These are phyloP conservation scores for Coccomyxa sp. DNA, from an alignment of 139 green algal genomes.

Conservation along the genomic window DNA sequence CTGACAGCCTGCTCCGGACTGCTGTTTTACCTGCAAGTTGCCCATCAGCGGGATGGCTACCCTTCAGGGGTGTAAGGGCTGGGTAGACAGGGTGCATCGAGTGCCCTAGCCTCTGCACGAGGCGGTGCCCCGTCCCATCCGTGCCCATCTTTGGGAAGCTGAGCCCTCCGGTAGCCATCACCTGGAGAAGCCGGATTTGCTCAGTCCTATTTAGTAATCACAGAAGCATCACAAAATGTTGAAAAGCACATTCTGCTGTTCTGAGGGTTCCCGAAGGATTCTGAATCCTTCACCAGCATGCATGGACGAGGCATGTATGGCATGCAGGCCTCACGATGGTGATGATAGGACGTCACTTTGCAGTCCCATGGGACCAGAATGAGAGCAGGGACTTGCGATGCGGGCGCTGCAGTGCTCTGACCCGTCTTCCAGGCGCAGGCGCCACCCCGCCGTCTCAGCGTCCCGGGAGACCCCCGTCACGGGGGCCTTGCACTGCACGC, in stretches of 20 bases:
- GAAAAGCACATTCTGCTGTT: no score
- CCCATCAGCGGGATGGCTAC: slow-evolving; percentile 14
- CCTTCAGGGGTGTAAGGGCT: slow-evolving; percentile 81
- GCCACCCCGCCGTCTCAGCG: slow-evolving; percentile 8
- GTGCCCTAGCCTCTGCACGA: slow-evolving; percentile 60
- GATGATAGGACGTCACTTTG: no score
- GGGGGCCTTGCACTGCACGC: slow-evolving; percentile 34
- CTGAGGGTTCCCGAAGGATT: no score
- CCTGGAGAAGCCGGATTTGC: slow-evolving; percentile 5
- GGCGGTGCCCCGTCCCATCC: slow-evolving; percentile 62
- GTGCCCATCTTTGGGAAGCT: slow-evolving; percentile 84
- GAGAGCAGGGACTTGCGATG: slow-evolving; percentile 1
- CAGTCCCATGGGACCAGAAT: background rate
- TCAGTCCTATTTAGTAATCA: no score
- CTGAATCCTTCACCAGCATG: no score
- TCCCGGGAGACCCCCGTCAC: no score
- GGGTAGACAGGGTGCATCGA: slow-evolving; percentile 59
- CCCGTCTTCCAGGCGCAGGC: background rate
- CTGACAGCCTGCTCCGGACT: no score
- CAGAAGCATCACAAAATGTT: no score
- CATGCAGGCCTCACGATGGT: no score
- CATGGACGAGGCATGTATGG: no score
- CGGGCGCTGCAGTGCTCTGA: background rate
- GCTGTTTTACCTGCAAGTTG: slow-evolving; percentile 26
- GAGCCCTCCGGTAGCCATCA: slow-evolving; percentile 74